Evolutionary conservation across 1,284 basidiomycete species (phyloP).

Genomic region (Puccinia polysora): DNA sequence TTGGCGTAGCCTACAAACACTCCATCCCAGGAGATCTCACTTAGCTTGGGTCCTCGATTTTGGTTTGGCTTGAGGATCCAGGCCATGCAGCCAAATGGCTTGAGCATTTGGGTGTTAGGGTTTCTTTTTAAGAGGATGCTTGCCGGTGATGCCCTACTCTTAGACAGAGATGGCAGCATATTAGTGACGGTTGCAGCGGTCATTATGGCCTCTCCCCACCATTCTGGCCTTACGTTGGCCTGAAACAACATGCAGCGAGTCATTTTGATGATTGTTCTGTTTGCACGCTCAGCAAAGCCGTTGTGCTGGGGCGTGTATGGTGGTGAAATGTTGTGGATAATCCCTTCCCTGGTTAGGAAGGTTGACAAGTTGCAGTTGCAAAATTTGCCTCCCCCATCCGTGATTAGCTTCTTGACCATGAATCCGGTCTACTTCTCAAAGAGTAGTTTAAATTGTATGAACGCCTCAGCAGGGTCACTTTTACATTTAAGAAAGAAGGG

Average conservation of each 20-base stretch:
- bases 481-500: neutral
- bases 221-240: slow-evolving; percentile 48
- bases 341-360: neutral
- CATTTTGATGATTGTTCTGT: slow-evolving; percentile 50
- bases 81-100: neutral
- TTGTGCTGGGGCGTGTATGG: slow-evolving; percentile 54
- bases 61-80: neutral
- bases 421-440: neutral
- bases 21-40: neutral
- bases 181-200: slow-evolving; percentile 43
- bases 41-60: neutral
- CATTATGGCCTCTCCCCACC: slow-evolving; percentile 53
- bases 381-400: neutral
- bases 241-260: slow-evolving; percentile 49
- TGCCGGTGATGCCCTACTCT: neutral
- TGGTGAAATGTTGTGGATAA: slow-evolving; percentile 47
- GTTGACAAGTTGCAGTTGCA: neutral
- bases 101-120: neutral
- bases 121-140: neutral
- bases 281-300: slow-evolving; percentile 50
- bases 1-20: neutral
- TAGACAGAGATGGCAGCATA: neutral
- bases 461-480: neutral
- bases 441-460: neutral
- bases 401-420: neutral